Percentiles rank a stretch among this genome's conserved stretches.
Conservation (phyloP, 164 flowering plant species). For the Annona cherimola region DNA sequence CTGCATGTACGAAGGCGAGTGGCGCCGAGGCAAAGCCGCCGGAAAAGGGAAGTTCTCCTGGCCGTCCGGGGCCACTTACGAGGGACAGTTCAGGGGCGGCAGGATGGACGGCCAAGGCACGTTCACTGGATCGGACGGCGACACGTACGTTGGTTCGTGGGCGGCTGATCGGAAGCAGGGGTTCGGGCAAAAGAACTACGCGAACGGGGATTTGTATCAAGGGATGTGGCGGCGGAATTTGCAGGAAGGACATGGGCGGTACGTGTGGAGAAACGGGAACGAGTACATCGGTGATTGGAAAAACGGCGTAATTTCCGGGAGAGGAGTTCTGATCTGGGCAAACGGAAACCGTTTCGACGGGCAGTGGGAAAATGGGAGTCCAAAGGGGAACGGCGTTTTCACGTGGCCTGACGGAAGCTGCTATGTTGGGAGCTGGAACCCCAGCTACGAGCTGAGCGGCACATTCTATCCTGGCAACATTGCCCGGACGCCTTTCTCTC, state of each 20-base stretch:
- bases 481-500: background rate
- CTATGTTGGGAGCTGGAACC: conserved; percentile 34
- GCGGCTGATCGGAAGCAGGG: conserved; percentile 19
- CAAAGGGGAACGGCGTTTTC: conserved; percentile 36
- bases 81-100: conserved; percentile 43
- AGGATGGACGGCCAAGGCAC: conserved; percentile 24
- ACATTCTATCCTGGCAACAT: conserved; percentile 33
- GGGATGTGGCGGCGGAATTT: conserved; percentile 16
- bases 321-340: conserved; percentile 35
- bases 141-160: conserved; percentile 17
- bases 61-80: conserved; percentile 92
- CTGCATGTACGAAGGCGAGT: conserved; percentile 91
- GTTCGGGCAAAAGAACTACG: conserved; percentile 18
- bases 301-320: conserved; percentile 31
- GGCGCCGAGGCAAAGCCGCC: conserved; percentile 68
- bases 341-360: conserved; percentile 41
- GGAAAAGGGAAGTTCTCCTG: conserved; percentile 77
- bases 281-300: conserved; percentile 42
- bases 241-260: conserved; percentile 26
- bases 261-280: conserved; percentile 33
- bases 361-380: conserved; percentile 37
- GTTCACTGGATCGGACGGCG: conserved; percentile 19
- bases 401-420: conserved; percentile 39
- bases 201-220: conserved; percentile 18
- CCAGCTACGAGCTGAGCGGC: conserved; percentile 29